These are phyloP conservation scores for Lactarius pseudohatsudake DNA, from an alignment of 768 basidiomycete genomes.

Conservation along the genomic window DNA sequence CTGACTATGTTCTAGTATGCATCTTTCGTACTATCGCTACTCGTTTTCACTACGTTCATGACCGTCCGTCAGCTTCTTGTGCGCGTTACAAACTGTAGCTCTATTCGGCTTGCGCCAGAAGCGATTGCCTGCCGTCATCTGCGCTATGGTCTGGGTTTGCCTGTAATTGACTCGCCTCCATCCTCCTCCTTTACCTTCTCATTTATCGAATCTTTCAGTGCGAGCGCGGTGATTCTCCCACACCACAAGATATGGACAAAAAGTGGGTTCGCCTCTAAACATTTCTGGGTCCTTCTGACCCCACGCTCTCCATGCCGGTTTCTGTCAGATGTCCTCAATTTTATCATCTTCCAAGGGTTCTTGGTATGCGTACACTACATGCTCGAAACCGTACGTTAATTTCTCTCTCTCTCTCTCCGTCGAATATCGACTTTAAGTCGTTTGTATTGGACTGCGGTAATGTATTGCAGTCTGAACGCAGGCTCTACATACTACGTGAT, in stretches of 20 bases:
- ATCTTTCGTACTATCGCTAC: conserved; percentile 24
- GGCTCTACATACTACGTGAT: conserved; percentile 50
- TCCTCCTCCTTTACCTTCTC: neutral
- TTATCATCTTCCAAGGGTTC: conserved; percentile 77
- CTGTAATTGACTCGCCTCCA: conserved; percentile 32
- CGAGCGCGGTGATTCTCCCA: conserved; percentile 41
- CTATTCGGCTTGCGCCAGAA: conserved; percentile 70
- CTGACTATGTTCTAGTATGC: conserved; percentile 41
- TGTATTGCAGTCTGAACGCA: conserved; percentile 41
- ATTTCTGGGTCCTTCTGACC: conserved; percentile 17
- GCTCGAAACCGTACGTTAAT: conserved; percentile 43
- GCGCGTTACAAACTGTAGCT: conserved; percentile 57
- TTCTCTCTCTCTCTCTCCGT: conserved; percentile 26
- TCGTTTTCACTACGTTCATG: neutral
- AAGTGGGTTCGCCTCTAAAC: conserved; percentile 35
- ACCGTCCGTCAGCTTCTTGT: conserved; percentile 34
- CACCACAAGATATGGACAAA: conserved; percentile 39
- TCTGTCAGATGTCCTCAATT: conserved; percentile 59
- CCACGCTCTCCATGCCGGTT: neutral
- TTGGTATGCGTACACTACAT: conserved; percentile 64
- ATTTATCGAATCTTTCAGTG: conserved; percentile 36
- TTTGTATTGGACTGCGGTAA: neutral
- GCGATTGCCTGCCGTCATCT: conserved; percentile 63
- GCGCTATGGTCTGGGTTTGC: conserved; percentile 52
- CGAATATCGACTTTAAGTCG: neutral